Conservation (phyloP, 2,329 filamentous ascomycete species). For the Endocalyx cinctus region DNA sequence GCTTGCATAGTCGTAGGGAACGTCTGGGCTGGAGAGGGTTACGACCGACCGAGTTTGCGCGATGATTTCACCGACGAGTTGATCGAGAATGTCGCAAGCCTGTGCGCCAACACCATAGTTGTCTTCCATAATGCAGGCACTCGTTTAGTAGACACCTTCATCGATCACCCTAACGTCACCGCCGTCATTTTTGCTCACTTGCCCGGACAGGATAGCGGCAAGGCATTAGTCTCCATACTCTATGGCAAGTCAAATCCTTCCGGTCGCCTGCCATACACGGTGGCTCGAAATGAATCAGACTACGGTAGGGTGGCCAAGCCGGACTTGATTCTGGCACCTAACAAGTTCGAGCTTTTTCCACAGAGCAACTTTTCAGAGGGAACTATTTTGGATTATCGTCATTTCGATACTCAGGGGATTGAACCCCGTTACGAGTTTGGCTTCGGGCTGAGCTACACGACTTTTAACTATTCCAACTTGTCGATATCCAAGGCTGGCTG, state of each 20-base stretch:
- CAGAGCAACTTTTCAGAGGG: conserved; percentile 48
- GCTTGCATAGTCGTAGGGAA: conserved; percentile 55
- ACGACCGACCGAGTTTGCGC: conserved; percentile 46
- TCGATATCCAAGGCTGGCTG: no score
- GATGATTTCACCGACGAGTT: conserved; percentile 51
- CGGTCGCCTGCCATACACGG: conserved; percentile 46
- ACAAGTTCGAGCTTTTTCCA: conserved; percentile 20
- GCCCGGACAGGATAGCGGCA: conserved; percentile 56
- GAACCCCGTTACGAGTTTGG: conserved; percentile 60
- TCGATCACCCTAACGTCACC: conserved; percentile 63
- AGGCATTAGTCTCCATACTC: conserved; percentile 67
- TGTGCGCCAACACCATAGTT: conserved; percentile 55
- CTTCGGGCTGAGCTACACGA: conserved; percentile 63
- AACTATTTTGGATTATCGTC: conserved; percentile 59
- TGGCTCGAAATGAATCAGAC: conserved; percentile 40
- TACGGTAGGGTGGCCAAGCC: conserved; percentile 32
- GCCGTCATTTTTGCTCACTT: conserved; percentile 56
- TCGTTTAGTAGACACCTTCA: conserved; percentile 51
- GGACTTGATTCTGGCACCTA: conserved; percentile 33
- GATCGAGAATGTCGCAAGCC: conserved; percentile 41
- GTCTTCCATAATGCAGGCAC: conserved; percentile 59
- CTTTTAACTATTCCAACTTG: conserved; percentile 51
- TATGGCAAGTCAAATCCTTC: conserved; percentile 51
- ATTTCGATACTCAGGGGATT: conserved; percentile 53
- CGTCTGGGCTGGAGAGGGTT: conserved; percentile 59